These are phyloP conservation scores for Phtheirospermum japonicum DNA, from an alignment of 257 asterid species.

Conservation along the genomic window DNA sequence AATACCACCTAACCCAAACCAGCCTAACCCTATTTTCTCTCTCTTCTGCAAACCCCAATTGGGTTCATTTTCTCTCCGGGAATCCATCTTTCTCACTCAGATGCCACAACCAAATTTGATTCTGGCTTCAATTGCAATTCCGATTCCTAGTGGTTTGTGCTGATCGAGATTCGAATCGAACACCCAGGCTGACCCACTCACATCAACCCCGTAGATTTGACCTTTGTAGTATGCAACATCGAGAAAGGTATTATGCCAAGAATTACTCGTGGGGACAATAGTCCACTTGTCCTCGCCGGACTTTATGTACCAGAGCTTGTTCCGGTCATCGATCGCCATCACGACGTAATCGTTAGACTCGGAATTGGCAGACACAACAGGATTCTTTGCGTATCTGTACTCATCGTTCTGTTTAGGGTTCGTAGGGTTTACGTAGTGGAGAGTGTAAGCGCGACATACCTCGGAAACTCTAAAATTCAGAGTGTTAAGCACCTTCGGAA, in stretches of 20 bases:
- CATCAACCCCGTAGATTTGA: background rate
- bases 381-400: conserved; percentile 13
- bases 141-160: no score
- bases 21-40: no score
- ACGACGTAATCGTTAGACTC: conserved; percentile 2
- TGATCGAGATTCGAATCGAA: conserved; percentile 8
- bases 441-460: conserved; percentile 21
- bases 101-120: no score
- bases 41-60: no score
- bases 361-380: background rate
- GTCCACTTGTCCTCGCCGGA: conserved; percentile 20
- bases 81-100: no score
- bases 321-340: conserved; percentile 20
- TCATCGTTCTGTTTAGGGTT: background rate
- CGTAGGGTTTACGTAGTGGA: conserved; percentile 11
- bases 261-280: background rate
- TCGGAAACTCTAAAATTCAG: conserved; percentile 20
- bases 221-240: conserved; percentile 19
- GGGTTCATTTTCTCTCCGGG: no score
- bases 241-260: background rate
- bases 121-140: no score
- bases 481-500: conserved; percentile 20
- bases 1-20: no score
- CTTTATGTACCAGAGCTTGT: conserved; percentile 5
- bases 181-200: background rate